phyloP scores from a whole-genome alignment of 495 filamentous ascomycete genomes.

The Chaetomium fimeti region DNA sequence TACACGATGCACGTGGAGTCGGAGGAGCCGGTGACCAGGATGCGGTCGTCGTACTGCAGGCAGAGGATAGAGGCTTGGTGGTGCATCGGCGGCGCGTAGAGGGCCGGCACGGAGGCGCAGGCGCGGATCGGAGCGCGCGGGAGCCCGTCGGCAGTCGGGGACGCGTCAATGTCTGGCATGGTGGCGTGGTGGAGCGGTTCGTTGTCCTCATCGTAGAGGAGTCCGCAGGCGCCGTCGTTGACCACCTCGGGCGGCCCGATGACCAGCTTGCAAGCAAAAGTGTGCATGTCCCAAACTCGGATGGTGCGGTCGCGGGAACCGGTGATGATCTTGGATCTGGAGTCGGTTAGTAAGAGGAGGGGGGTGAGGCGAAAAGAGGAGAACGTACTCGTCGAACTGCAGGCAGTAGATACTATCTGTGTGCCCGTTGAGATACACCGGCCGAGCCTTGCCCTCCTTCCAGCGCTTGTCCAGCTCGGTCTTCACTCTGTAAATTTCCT shows the following conservation, averaged over 20 bases:
- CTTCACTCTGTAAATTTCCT: constrained; percentile 74
- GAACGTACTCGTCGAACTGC: constrained; percentile 87
- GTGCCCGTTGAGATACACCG: constrained; percentile 88
- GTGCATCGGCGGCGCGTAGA: constrained; percentile 52
- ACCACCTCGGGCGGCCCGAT: constrained; percentile 62
- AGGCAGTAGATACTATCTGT: constrained; percentile 94
- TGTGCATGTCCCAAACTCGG: constrained; percentile 90
- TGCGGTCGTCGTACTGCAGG: constrained; percentile 86
- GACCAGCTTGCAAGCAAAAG: constrained; percentile 74
- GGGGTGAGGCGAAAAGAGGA: neutral
- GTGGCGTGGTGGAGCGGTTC: constrained; percentile 49
- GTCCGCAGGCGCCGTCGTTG: constrained; percentile 34
- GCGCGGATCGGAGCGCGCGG: constrained; percentile 30
- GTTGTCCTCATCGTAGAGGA: constrained; percentile 47
- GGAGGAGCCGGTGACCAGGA: constrained; percentile 91
- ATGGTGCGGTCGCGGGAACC: constrained; percentile 94
- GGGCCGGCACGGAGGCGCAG: constrained; percentile 46
- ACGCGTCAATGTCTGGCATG: constrained; percentile 39
- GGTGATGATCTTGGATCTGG: constrained; percentile 88
- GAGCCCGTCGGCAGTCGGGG: constrained; percentile 18
- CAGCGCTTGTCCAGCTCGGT: constrained; percentile 73
- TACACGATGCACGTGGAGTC: constrained; percentile 91
- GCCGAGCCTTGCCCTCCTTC: constrained; percentile 70
- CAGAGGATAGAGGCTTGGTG: constrained; percentile 92
- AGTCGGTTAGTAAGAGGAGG: constrained; percentile 28